Conservation (phyloP, 495 filamentous ascomycete genomes). For the Parachaetomium inaequale region DNA sequence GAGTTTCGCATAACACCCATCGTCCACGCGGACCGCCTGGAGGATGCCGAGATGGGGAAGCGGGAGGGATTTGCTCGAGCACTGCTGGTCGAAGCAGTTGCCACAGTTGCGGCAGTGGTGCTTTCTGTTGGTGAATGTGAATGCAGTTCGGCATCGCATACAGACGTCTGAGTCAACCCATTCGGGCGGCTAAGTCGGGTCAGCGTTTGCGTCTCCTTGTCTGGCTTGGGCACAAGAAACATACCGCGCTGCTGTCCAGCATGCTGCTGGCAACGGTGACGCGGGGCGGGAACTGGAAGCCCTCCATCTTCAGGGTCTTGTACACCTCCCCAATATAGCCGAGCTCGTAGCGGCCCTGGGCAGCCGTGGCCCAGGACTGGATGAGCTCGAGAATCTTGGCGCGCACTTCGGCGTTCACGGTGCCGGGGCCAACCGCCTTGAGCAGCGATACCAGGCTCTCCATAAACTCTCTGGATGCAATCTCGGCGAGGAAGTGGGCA, state of each 20-base stretch:
- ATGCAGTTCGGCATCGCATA: slow-evolving; percentile 92
- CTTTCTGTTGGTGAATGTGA: slow-evolving; percentile 96
- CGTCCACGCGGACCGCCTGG: slow-evolving; percentile 91
- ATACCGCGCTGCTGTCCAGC: slow-evolving; percentile 92
- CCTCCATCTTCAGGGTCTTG: slow-evolving; percentile 72
- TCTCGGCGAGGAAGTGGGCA: slow-evolving; percentile 90
- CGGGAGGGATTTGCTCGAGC: slow-evolving; percentile 82
- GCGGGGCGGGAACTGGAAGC: slow-evolving; percentile 84
- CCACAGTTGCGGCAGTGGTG: slow-evolving; percentile 98
- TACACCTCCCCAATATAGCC: slow-evolving; percentile 87
- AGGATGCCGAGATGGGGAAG: slow-evolving; percentile 90
- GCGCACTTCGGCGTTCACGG: slow-evolving; percentile 79
- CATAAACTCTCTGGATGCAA: slow-evolving; percentile 97
- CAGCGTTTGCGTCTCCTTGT: slow-evolving; percentile 1
- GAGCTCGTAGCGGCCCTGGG: slow-evolving; percentile 79
- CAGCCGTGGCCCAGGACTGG: slow-evolving; percentile 87
- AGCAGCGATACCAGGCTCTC: slow-evolving; percentile 90
- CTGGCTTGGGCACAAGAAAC: slow-evolving; percentile 36
- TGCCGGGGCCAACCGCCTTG: slow-evolving; percentile 69
- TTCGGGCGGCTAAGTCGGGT: slow-evolving; percentile 73
- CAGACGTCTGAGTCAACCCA: slow-evolving; percentile 98
- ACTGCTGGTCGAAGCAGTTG: slow-evolving; percentile 91
- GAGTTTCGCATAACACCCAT: slow-evolving; percentile 88
- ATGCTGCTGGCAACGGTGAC: slow-evolving; percentile 87
- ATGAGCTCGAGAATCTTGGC: slow-evolving; percentile 88